Percentiles rank a stretch among this genome's conserved stretches.
phyloP scores from a whole-genome alignment of 805 yeast species.

The Kluyveromyces aestuarii region DNA sequence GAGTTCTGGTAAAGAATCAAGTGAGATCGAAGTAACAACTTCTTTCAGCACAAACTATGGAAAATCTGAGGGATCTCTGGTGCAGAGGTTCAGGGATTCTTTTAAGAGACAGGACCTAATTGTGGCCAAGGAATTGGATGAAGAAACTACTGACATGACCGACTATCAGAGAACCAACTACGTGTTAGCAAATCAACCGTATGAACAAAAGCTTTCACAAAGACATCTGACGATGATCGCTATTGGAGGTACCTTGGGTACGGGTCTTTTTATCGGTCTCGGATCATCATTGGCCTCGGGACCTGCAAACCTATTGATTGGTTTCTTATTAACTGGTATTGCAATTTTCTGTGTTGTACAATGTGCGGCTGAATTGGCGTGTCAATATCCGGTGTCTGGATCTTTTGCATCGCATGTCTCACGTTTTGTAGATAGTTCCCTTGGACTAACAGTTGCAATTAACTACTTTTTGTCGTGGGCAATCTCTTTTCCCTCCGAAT shows the following conservation, averaged over 20 bases:
- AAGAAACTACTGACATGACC: neutral
- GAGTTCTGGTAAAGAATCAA: no score
- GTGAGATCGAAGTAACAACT: no score
- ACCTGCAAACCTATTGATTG: constrained; percentile 51
- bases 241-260: constrained; percentile 63
- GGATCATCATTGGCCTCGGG: constrained; percentile 61
- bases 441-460: constrained; percentile 56
- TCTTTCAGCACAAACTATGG: no score
- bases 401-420: constrained; percentile 51
- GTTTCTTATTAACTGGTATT: constrained; percentile 44
- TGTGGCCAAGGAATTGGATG: neutral
- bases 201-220: constrained; percentile 41
- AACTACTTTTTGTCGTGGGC: constrained; percentile 45
- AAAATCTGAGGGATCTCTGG: neutral
- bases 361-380: constrained; percentile 53
- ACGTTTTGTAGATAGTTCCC: constrained; percentile 46
- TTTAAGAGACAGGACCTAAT: constrained; percentile 6
- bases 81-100: constrained; percentile 7
- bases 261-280: constrained; percentile 67
- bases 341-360: constrained; percentile 51
- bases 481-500: constrained; percentile 40
- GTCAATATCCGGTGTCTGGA: constrained; percentile 54
- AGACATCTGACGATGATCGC: constrained; percentile 59
- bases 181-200: constrained; percentile 31
- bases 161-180: constrained; percentile 4